Base-by-base conservation (phyloP, 2,329 filamentous ascomycete species). In the Penicillium glabrum region DNA sequence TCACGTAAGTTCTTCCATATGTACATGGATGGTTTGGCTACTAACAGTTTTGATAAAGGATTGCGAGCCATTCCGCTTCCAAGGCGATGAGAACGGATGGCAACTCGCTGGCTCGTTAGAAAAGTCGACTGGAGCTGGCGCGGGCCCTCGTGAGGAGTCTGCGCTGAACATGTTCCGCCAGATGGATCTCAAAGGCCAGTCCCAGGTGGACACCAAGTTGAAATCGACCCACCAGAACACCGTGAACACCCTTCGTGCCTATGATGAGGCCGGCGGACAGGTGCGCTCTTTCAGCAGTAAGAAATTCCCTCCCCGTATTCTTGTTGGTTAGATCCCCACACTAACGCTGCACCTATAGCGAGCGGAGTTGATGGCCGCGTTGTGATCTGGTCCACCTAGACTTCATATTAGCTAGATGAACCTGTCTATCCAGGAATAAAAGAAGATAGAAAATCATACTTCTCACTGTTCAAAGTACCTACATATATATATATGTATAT, bases 201-300 rank as follows among this genome's bases (percentile, higher is more conserved):
- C 83, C 54, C 91, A 91, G 72, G 92, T 96, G 69, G 93, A 98
- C 73, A 97, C 93, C 4, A 90, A 96, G 79, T 82, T 99, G 66
- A 95, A 91, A 79, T 98, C 95, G 11, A 86, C 95, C 46, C 95
- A 99, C 77, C 95, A 99, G 75, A 99, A 99, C 78, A 96, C 93
- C 26, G 90, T 99, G 71, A 91, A 86, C 70, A 96, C 87, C 2
- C 80, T 99, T 50, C 86, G 95, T 44, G 82, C 86, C 21, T 97
- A 89, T 72, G 86, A 92, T 68, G 83, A 83, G 54, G 80, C 81
- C 43, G 86, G 84, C 31, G 85, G 83, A 46, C 77, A 77, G 44
- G 86, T 96, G 10, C 84, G 78, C 58, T 91, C 93, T 77, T 93
- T 98, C 67, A 96, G 89, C 78, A 95, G 90, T 91, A 85, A 86